A percentile compares a stretch with the other conserved stretches of the same genome.
Conservation (phyloP, 1,284 basidiomycete genomes). For the Cryptococcus sp. region DNA sequence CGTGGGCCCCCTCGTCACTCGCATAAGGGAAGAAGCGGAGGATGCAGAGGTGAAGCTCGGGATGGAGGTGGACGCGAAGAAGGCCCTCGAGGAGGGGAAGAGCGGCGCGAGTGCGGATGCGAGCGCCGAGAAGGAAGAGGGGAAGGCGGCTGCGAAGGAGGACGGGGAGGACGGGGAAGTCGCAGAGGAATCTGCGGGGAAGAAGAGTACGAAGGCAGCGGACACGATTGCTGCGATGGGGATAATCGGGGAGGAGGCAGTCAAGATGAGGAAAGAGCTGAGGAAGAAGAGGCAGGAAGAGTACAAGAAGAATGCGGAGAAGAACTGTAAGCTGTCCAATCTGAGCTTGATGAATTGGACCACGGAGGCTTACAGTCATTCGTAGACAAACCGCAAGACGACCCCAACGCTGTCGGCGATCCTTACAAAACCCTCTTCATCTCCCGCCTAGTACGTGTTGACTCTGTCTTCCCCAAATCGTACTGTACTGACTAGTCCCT, state of each 20-base stretch:
- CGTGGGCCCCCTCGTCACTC: conserved; percentile 67
- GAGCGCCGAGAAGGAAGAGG: background rate
- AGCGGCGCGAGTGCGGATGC: conserved; percentile 1
- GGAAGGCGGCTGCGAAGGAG: conserved; percentile 9
- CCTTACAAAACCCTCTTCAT: conserved; percentile 99
- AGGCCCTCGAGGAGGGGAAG: conserved; percentile 5
- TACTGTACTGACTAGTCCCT: background rate
- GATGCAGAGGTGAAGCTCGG: conserved; percentile 51
- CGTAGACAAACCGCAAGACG: conserved; percentile 78
- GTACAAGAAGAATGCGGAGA: conserved; percentile 75
- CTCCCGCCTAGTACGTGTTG: conserved; percentile 68
- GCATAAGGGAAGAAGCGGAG: conserved; percentile 71
- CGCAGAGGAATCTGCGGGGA: conserved; percentile 12
- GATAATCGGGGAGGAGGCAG: conserved; percentile 46
- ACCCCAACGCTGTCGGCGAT: conserved; percentile 90
- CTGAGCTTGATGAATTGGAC: background rate
- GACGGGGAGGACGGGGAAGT: conserved; percentile 27
- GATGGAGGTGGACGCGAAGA: conserved; percentile 47
- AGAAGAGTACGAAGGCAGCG: conserved; percentile 52
- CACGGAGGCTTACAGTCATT: conserved; percentile 38
- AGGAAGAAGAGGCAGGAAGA: conserved; percentile 73
- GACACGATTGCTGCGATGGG: conserved; percentile 60
- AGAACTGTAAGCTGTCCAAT: conserved; percentile 62
- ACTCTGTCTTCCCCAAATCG: background rate
- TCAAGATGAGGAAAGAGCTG: conserved; percentile 72